Evolutionary conservation across 129 eudicot species (phyloP).

Genomic region (Helianthus annuus): DNA sequence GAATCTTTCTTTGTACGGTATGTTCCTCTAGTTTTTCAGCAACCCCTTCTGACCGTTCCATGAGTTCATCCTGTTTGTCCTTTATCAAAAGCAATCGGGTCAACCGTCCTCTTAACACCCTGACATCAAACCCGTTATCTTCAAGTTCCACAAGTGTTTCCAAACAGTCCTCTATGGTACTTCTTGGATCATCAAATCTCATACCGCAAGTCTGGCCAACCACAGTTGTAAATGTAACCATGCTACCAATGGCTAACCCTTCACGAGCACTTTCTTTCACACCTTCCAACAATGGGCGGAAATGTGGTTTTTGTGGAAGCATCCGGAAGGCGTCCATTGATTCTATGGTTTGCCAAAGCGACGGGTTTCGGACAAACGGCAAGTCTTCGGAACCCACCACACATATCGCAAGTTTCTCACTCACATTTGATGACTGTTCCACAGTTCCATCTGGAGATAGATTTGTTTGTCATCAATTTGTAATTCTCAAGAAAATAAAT

Average conservation of each 20-base stretch:
- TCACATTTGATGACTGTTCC: constrained; percentile 34
- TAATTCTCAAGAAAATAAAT: background rate
- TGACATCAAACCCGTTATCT: constrained; percentile 65
- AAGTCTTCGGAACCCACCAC: constrained; percentile 18
- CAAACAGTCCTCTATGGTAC: constrained; percentile 49
- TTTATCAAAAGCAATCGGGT: constrained; percentile 45
- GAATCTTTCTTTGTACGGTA: constrained; percentile 21
- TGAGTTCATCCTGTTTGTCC: constrained; percentile 43
- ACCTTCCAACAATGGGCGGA: constrained; percentile 49
- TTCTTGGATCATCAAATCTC: constrained; percentile 48
- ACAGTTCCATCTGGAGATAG: constrained; percentile 12
- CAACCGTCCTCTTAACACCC: constrained; percentile 46
- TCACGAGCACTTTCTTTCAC: constrained; percentile 61
- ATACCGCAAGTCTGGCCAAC: constrained; percentile 50
- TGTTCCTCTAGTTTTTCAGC: constrained; percentile 35
- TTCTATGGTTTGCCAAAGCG: constrained; percentile 65
- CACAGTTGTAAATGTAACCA: constrained; percentile 65
- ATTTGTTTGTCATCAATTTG: constrained; percentile 1
- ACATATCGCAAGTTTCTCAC: constrained; percentile 12
- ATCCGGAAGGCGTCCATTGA: constrained; percentile 60
- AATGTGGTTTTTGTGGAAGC: constrained; percentile 87
- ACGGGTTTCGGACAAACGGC: constrained; percentile 60
- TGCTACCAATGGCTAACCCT: constrained; percentile 74
- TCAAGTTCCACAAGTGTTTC: constrained; percentile 70
- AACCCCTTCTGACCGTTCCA: constrained; percentile 21